Evolutionary conservation across 2,329 filamentous ascomycete genomes (phyloP).

Genomic region (Clarireedia homoeocarpa): DNA sequence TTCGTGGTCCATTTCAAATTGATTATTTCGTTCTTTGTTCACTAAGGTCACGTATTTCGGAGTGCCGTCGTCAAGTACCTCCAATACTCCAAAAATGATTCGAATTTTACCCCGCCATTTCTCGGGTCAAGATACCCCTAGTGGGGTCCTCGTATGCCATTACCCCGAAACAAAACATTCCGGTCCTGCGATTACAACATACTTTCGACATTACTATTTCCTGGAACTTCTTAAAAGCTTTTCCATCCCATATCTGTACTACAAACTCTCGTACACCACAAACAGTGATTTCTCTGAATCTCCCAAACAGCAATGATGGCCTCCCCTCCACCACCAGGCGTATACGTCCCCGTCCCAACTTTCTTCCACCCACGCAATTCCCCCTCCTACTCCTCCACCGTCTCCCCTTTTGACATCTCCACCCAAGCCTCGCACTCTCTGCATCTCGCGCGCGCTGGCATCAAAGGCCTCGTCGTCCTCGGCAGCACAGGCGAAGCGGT

Average conservation of each 20-base stretch:
- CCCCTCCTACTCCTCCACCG: conserved; percentile 20
- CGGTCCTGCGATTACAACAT: not conserved
- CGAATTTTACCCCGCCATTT: conserved; percentile 1
- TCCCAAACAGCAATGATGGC: conserved; percentile 15
- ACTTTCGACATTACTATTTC: not conserved
- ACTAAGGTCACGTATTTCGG: no score
- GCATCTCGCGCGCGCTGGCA: conserved; percentile 50
- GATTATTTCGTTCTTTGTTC: no score
- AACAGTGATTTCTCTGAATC: no score
- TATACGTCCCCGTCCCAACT: conserved; percentile 49
- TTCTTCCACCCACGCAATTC: conserved; percentile 41
- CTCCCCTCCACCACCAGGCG: conserved; percentile 25
- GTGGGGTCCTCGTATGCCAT: conserved; percentile 5
- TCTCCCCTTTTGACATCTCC: conserved; percentile 35
- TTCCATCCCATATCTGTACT: not conserved
- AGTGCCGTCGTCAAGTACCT: not conserved
- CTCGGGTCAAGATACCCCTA: conserved; percentile 6
- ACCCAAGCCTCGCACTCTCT: conserved; percentile 50
- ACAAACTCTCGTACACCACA: not conserved
- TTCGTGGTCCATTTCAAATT: not conserved
- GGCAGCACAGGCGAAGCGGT: conserved; percentile 58
- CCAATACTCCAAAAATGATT: not conserved
- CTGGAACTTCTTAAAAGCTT: not conserved
- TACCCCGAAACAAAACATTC: conserved; percentile 1
- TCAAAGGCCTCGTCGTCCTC: conserved; percentile 53